Conservation (phyloP, 1,284 basidiomycete genomes). For the Cerrena zonata region DNA sequence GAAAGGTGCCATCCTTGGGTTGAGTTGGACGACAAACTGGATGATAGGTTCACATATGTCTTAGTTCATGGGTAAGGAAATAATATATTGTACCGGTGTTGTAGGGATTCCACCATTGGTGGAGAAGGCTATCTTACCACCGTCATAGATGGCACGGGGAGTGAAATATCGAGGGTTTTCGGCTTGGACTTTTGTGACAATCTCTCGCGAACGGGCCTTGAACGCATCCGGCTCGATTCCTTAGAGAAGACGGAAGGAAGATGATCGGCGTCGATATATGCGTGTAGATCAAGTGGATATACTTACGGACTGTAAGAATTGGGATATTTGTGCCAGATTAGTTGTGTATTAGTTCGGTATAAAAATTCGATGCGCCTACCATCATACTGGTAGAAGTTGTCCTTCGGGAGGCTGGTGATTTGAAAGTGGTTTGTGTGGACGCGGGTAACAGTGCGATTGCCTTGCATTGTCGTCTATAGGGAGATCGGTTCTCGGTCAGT, state of each 20-base stretch:
- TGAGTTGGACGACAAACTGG: background rate
- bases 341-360: too few relatives aligned
- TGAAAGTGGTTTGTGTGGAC: constrained; percentile 1
- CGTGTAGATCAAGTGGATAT: background rate
- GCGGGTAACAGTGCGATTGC: too few relatives aligned
- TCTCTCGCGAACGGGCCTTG: background rate
- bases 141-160: constrained; percentile 4
- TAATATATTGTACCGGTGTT: too few relatives aligned
- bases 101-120: background rate
- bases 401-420: background rate
- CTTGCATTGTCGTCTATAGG: too few relatives aligned
- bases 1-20: background rate
- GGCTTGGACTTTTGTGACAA: background rate
- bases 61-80: too few relatives aligned
- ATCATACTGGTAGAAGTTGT: background rate
- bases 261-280: background rate
- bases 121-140: background rate
- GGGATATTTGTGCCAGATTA: too few relatives aligned
- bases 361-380: background rate
- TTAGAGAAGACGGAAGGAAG: background rate
- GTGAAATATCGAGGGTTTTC: background rate
- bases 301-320: background rate
- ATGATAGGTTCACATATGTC: too few relatives aligned
- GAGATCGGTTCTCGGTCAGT: too few relatives aligned
- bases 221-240: background rate